phyloP scores from a whole-genome alignment of 805 yeast genomes.

The Metschnikowia colocasiae region DNA sequence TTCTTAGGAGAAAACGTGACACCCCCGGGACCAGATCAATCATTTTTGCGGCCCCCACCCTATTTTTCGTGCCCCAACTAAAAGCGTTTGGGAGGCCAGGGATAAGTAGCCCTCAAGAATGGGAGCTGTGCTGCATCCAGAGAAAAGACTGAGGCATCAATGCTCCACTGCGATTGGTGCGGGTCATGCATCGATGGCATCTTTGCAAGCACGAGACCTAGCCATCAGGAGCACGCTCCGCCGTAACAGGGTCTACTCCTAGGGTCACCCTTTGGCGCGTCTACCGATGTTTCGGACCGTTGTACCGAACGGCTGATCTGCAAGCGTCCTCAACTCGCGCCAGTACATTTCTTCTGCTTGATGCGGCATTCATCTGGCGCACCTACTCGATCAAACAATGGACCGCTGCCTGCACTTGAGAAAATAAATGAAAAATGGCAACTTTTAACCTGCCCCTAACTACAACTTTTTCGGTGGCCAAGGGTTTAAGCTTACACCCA shows the following conservation, averaged over 20 bases:
- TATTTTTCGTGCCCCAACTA: not conserved
- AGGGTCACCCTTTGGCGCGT: not conserved
- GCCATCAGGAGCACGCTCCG: not conserved
- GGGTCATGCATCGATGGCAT: not conserved
- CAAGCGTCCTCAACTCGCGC: slow-evolving; percentile 1
- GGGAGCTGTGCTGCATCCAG: not conserved
- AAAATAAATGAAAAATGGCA: not conserved
- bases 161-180: not conserved
- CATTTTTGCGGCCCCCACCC: not conserved
- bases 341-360: slow-evolving; percentile 1
- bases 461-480: not conserved
- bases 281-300: not conserved
- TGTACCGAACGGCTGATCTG: slow-evolving; percentile 2
- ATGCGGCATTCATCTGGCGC: slow-evolving; percentile 1
- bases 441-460: slow-evolving; percentile 1
- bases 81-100: not conserved
- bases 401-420: not conserved
- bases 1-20: not conserved
- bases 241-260: not conserved
- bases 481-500: slow-evolving; percentile 1
- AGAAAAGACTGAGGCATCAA: not conserved
- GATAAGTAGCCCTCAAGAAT: not conserved
- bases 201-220: not conserved
- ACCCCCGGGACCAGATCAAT: not conserved
- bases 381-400: slow-evolving; percentile 1